Evolutionary conservation across 1,284 basidiomycete species (phyloP), one percentile per base, ranked within the genome.

Genomic region (Serendipita sp.): DNA sequence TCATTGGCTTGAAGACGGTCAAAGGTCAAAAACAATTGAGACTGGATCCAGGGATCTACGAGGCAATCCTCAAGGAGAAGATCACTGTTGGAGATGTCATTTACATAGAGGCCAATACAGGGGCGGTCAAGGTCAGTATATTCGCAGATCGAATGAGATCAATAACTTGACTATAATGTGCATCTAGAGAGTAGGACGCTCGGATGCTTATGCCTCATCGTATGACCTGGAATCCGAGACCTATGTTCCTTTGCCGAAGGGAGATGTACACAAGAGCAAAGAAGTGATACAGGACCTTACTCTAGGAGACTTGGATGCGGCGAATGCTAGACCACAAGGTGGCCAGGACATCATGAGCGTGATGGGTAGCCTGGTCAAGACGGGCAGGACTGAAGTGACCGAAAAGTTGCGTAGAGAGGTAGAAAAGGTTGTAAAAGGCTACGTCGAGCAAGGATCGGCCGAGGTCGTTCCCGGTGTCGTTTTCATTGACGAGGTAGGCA

Each of bases 311-410:
- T 79, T 99, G 49, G 95, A 99, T 72, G 91, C 94, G 66, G 95
- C 94, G 3, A 99, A 99, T 72, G 93, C 94, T 12, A 84, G 93
- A 53, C 95, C 95, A 4, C 91, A 92, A 69, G 82, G 82, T 13
- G 94, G 96, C 1, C 95, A 97, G 74, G 95, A 98, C 71, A 97
- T 99, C 72, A 97, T 98, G 94, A 91, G 88, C 71, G 93, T 99
- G 34, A 97, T 99, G 87, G 93, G 95, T 3, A 95, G 93, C 71
- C 79, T 99, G 6, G 91, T 97, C 68, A 96, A 93, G 74, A 93
- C 87, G 45, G 88, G 92, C 34, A 78, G 94, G 67, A 99, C 95
- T 5, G 95, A 99, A 73, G 87, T 99, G 5, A 99, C 95, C 22
- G 95, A 99, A 71, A 99, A 99, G 74, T 79, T 99, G 60, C 79